Evolutionary conservation across 1,139 yeast species (phyloP), one percentile per base, ranked within the genome.

Genomic region (Candida mesenterica): DNA sequence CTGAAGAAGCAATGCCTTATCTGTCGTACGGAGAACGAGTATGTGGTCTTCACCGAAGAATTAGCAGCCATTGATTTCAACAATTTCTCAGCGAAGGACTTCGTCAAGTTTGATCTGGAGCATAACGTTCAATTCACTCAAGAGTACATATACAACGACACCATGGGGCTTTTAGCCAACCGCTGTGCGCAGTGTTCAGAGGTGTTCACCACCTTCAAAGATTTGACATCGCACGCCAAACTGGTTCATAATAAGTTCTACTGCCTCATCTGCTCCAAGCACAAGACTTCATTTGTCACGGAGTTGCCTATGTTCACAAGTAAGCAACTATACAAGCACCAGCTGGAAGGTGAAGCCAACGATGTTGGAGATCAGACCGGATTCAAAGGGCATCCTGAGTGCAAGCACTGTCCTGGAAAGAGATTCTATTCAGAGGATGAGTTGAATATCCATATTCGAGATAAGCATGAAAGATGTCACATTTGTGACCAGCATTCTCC

Each of bases 371-470:
- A 74, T 40, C 73, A 70, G 31, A 59, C 64, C 14, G 97, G 97
- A 3, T 90, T 90, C 56, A 68, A 62, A 8, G 97, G 97, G 0
- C 99, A 92, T 55, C 97, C 97, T 0, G 72, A 74, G 46, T 92
- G 99, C 68, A 78, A 77, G 46, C 87, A 87, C 57, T 92, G 98
- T 59, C 63, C 75, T 4, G 78, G 79, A 1, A 72, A 68, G 46
- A 62, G 95, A 39, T 90, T 87, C 55, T 92, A 92, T 55, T 88
- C 96, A 0, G 89, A 81, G 36, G 97, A 92, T 54, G 97, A 90
- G 55, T 68, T 89, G 48, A 79, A 77, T 49, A 61, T 81, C 27
- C 99, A 92, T 58, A 75, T 92, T 61, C 71, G 96, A 48, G 87
- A 87, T 43, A 67, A 68, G 37, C 98, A 92, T 58, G 97, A 90